Conservation (phyloP, 108 stramenopile species). For the Phaeodactylum tricornutum region DNA sequence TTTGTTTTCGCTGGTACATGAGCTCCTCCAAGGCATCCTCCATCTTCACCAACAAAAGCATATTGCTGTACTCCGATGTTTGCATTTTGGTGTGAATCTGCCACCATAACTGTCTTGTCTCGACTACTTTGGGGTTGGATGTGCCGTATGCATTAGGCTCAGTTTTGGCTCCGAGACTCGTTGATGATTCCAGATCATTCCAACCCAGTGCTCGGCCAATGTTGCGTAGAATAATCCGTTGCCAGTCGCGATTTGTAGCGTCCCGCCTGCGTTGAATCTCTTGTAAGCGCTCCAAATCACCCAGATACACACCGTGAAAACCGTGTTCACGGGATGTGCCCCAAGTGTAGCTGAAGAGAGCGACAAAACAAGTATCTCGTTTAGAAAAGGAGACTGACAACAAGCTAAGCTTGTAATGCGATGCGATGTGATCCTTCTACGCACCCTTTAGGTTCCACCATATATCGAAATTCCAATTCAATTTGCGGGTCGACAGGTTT, state of each 20-base stretch:
- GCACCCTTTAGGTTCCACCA: conserved; percentile 79
- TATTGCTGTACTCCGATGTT: conserved; percentile 63
- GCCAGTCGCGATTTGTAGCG: conserved; percentile 72
- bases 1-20: conserved; percentile 39
- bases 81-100: conserved; percentile 57
- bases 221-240: conserved; percentile 70
- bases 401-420: not conserved
- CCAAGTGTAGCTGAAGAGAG: conserved; percentile 47
- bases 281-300: conserved; percentile 75
- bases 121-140: conserved; percentile 36
- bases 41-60: conserved; percentile 64
- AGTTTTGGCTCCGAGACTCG: not conserved
- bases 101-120: conserved; percentile 72
- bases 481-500: conserved; percentile 67
- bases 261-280: conserved; percentile 79
- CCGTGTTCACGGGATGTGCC: conserved; percentile 57
- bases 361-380: not conserved
- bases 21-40: conserved; percentile 55
- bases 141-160: conserved; percentile 10
- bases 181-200: conserved; percentile 13
- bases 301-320: conserved; percentile 75
- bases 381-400: too few species aligned
- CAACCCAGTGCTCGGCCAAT: conserved; percentile 45
- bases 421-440: conserved; percentile 3
- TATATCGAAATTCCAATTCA: conserved; percentile 66